These are phyloP conservation scores for Xylariales sp. DNA, from an alignment of 2,329 filamentous ascomycete species.

Conservation along the genomic window DNA sequence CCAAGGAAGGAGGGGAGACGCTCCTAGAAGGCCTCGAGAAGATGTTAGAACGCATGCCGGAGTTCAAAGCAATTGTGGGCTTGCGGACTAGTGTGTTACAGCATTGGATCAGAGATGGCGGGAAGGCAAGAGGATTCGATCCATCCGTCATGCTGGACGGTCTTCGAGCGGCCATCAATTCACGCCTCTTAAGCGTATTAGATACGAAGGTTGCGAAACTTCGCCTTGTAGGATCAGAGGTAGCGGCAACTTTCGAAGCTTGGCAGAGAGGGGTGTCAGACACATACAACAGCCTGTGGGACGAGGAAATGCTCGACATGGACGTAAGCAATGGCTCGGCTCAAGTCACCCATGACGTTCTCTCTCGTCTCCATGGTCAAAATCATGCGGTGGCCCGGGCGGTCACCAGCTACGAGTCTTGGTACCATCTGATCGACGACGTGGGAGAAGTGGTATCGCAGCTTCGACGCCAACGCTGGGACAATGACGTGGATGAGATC, in stretches of 20 bases:
- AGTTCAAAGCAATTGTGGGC: slow-evolving; percentile 65
- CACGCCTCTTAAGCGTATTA: slow-evolving; percentile 59
- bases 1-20: slow-evolving; percentile 52
- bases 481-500: slow-evolving; percentile 68
- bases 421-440: slow-evolving; percentile 69
- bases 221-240: slow-evolving; percentile 58
- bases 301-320: slow-evolving; percentile 55
- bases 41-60: slow-evolving; percentile 53
- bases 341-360: slow-evolving; percentile 64
- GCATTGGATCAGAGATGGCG: slow-evolving; percentile 69
- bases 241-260: slow-evolving; percentile 55
- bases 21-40: slow-evolving; percentile 59
- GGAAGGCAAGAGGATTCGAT: slow-evolving; percentile 61
- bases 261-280: slow-evolving; percentile 55
- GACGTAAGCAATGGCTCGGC: slow-evolving; percentile 62
- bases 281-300: slow-evolving; percentile 60
- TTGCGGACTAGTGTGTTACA: slow-evolving; percentile 67
- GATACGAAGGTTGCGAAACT: slow-evolving; percentile 61
- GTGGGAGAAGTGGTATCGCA: slow-evolving; percentile 59
- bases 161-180: slow-evolving; percentile 65
- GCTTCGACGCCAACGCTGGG: slow-evolving; percentile 66
- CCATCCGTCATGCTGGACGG: slow-evolving; percentile 63
- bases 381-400: slow-evolving; percentile 61
- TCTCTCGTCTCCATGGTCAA: slow-evolving; percentile 67
- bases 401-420: slow-evolving; percentile 61